Evolutionary conservation across 1,284 basidiomycete species (phyloP), one percentile per base, ranked within the genome.

Genomic region (Ceratobasidium sp.): DNA sequence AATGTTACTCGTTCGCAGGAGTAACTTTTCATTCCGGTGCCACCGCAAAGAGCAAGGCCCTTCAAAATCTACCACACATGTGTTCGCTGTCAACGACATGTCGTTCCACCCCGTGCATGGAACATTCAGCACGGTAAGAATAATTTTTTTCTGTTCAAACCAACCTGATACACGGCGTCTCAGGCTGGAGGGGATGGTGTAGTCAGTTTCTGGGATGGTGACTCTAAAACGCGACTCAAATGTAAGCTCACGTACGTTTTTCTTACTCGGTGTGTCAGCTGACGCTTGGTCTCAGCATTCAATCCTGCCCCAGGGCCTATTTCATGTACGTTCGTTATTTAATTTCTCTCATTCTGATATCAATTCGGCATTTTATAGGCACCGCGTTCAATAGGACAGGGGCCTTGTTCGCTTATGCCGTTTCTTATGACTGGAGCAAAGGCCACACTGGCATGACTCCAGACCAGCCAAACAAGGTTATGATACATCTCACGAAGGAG

Each of bases 21-120:
- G 89, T 79, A 97, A 97, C 82, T 97, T 97, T 80, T 95, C 93
- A 0, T 98, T 98, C 87, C 97, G 96, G 78, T 98, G 96, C 78
- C 96, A 98, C 80, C 92, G 96, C 48, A 88, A 88, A 67, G 93
- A 96, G 75, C 82, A 86, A 71, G 79, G 82, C 1, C 86, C 84
- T 50, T 77, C 85, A 53, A 91, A 92, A 78, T 89, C 92, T 74
- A 89, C 92, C 76, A 89, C 91, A 0, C 83, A 95, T 59, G 92
- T 98, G 16, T 98, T 88, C 79, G 88, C 96, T 0, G 95, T 98
- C 72, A 98, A 99, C 78, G 91, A 93, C 72, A 92, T 94, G 77
- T 87, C 89, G 0, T 98, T 98, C 86, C 95, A 98, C 79, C 93
- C 93, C 57, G 86, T 90, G 0, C 92, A 97, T 76, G 96, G 95